These are phyloP conservation scores for Gypsophila paniculata DNA, from an alignment of 179 eudicot genomes.

Conservation along the genomic window DNA sequence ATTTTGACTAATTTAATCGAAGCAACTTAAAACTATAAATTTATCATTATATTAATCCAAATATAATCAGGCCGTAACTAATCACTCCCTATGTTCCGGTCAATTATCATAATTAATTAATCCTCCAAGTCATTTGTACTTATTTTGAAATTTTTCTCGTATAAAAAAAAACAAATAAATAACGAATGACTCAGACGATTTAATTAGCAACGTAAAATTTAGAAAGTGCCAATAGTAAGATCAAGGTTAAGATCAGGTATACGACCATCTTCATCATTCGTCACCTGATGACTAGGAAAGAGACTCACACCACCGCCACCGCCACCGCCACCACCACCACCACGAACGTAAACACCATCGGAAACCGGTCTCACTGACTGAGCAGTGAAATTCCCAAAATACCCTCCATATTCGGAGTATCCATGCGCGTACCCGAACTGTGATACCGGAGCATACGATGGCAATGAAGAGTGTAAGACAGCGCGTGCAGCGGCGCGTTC, in stretches of 20 bases:
- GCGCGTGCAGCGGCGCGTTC: slow-evolving; percentile 59
- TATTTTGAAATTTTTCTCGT: no score
- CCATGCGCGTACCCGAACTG: not conserved
- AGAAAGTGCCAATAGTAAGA: not conserved
- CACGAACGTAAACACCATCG: not conserved
- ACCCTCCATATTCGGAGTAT: not conserved
- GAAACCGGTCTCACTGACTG: not conserved
- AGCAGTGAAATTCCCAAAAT: not conserved
- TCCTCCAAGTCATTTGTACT: no score
- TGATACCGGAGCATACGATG: no score
- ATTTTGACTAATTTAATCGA: no score
- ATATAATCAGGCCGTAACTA: no score
- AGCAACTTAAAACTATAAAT: not conserved
- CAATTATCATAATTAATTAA: no score
- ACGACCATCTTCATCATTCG: not conserved
- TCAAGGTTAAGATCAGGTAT: slow-evolving; percentile 6
- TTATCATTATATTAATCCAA: no score
- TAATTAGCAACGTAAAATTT: not conserved
- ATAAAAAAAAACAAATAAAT: no score
- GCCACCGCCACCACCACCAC: not conserved
- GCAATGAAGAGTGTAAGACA: not conserved
- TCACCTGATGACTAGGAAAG: not conserved
- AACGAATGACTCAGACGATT: no score
- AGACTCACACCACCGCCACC: not conserved
- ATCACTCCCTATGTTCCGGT: no score